phyloP scores from a whole-genome alignment of 345 rosid genomes.

The Trapa incisa region DNA sequence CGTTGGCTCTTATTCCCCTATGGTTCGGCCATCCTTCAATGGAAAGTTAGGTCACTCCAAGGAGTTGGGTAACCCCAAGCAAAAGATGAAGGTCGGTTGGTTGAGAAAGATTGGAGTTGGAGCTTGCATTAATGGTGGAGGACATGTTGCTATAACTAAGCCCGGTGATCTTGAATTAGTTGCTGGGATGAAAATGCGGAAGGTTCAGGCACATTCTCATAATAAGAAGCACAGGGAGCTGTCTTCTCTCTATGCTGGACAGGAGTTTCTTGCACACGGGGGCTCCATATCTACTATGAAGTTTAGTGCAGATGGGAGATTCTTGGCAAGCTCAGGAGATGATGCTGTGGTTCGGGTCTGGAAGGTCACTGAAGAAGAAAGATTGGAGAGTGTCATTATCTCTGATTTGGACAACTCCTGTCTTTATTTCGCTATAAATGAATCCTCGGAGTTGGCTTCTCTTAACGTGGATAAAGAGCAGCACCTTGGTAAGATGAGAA shows the following conservation, averaged over 20 bases:
- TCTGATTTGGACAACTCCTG: conserved; percentile 33
- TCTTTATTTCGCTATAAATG: conserved; percentile 41
- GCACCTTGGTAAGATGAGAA: conserved; percentile 22
- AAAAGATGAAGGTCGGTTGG: conserved; percentile 35
- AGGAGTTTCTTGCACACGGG: conserved; percentile 60
- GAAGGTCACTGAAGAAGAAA: conserved; percentile 51
- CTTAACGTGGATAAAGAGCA: conserved; percentile 28
- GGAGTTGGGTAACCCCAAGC: conserved; percentile 13
- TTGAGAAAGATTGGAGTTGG: conserved; percentile 35
- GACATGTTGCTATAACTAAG: conserved; percentile 10
- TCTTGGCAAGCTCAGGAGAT: conserved; percentile 69
- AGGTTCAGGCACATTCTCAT: conserved; percentile 33
- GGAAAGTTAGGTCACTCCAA: conserved; percentile 14
- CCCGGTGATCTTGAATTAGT: conserved; percentile 21
- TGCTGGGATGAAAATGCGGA: conserved; percentile 19
- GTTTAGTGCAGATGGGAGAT: conserved; percentile 58
- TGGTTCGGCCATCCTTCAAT: conserved; percentile 12
- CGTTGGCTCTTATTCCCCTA: conserved; percentile 21
- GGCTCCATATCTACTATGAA: conserved; percentile 67
- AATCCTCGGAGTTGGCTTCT: conserved; percentile 36
- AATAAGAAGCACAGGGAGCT: conserved; percentile 55
- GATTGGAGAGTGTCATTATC: conserved; percentile 27
- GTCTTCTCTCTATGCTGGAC: conserved; percentile 52
- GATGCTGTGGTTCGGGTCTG: conserved; percentile 63
- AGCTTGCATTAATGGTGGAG: conserved; percentile 22